Evolutionary conservation across 257 asterid species (phyloP).

Genomic region (Anisodus acutangulus): DNA sequence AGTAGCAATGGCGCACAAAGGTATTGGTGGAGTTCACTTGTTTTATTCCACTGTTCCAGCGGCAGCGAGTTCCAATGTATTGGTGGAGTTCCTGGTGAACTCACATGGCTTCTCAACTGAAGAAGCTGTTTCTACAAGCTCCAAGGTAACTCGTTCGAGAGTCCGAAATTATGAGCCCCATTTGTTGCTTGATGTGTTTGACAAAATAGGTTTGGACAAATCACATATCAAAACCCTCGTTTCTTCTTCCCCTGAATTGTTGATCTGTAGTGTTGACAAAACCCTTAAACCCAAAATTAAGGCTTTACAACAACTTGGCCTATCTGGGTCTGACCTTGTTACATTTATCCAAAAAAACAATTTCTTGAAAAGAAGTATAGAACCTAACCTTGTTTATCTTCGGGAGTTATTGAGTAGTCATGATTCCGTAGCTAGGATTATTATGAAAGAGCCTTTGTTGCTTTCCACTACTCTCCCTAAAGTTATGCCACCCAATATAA

Average conservation of each 20-base stretch:
- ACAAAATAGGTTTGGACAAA: conserved; percentile 18
- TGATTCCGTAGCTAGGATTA: too few relatives aligned
- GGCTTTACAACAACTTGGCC: conserved; percentile 30
- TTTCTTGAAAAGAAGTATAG: conserved; percentile 1
- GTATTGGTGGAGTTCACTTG: not conserved
- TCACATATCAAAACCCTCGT: not conserved
- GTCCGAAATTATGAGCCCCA: not conserved
- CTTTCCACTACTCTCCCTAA: too few relatives aligned
- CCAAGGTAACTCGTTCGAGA: not conserved
- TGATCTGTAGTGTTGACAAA: conserved; percentile 25
- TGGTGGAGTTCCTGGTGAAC: not conserved
- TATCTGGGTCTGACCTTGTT: conserved; percentile 25
- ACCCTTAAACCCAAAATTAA: conserved; percentile 33
- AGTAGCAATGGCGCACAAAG: too few relatives aligned
- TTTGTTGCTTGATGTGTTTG: not conserved
- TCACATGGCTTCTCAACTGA: not conserved
- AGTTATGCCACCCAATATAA: too few relatives aligned
- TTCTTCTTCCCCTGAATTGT: not conserved
- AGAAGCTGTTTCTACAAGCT: not conserved
- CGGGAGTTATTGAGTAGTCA: conserved; percentile 27
- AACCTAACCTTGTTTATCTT: conserved; percentile 23
- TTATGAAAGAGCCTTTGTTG: too few relatives aligned
- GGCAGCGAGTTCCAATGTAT: not conserved
- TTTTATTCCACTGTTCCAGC: not conserved
- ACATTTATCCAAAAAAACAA: not conserved